Conservation (phyloP, 148 eudicot genomes). For the Chenopodium suecicum region DNA sequence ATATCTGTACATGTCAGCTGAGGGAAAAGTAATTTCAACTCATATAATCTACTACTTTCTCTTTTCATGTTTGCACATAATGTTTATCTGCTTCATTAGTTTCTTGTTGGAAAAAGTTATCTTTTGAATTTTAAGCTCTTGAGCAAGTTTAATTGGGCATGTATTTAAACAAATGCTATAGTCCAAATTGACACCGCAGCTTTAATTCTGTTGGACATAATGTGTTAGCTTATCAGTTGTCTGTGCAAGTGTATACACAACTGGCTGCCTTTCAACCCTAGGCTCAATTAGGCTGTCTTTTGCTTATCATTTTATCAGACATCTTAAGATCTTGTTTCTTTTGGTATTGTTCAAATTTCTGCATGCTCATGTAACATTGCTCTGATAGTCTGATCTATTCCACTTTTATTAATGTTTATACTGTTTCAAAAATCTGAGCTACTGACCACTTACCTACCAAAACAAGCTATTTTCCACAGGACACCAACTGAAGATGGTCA, state of each 20-base stretch:
- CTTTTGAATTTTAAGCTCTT: neutral
- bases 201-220: neutral
- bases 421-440: neutral
- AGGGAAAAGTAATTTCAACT: conserved; percentile 67
- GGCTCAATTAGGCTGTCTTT: neutral
- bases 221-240: neutral
- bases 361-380: neutral
- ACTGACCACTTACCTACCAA: neutral
- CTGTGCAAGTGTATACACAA: neutral
- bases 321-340: neutral
- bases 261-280: neutral
- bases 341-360: neutral
- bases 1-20: conserved; percentile 55
- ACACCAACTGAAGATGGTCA: neutral
- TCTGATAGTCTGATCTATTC: neutral
- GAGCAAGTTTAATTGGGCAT: neutral
- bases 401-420: neutral
- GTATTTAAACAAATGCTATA: neutral
- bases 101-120: neutral
- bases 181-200: neutral
- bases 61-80: neutral
- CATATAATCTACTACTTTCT: neutral
- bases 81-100: neutral
- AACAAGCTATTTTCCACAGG: neutral
- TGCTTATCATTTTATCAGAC: neutral